These are phyloP conservation scores for Suillus placidus DNA, from an alignment of 768 basidiomycete genomes.

Conservation along the genomic window DNA sequence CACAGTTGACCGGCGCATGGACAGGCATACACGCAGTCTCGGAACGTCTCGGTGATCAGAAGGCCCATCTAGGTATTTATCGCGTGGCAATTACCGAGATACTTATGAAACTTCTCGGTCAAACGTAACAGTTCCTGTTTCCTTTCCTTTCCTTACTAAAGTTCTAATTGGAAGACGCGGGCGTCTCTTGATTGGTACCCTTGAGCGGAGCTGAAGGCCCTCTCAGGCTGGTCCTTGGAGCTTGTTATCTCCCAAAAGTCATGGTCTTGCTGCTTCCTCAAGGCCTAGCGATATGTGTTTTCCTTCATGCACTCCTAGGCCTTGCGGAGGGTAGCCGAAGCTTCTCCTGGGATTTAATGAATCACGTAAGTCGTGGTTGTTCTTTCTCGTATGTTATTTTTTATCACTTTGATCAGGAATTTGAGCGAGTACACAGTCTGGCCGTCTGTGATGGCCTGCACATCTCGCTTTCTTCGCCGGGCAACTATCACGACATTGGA, in stretches of 20 bases:
- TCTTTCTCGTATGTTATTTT: background rate
- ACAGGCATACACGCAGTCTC: background rate
- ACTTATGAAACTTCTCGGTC: conserved; percentile 8
- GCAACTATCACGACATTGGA: conserved; percentile 14
- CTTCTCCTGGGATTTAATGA: conserved; percentile 10
- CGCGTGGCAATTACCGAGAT: conserved; percentile 1
- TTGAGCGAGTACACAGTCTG: conserved; percentile 1
- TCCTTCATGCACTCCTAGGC: conserved; percentile 1
- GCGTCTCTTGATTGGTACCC: conserved; percentile 12
- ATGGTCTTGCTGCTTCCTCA: conserved; percentile 19
- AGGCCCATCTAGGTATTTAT: background rate
- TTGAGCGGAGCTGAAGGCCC: conserved; percentile 12
- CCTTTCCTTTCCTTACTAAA: conserved; percentile 9
- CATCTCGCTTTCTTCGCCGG: conserved; percentile 11
- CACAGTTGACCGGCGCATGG: background rate
- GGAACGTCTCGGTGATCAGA: conserved; percentile 4
- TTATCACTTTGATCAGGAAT: background rate
- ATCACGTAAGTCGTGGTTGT: conserved; percentile 3
- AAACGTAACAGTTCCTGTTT: background rate
- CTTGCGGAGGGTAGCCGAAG: background rate
- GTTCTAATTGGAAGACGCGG: conserved; percentile 13
- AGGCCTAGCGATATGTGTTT: conserved; percentile 6
- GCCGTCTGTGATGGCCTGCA: conserved; percentile 21
- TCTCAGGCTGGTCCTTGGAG: conserved; percentile 21
- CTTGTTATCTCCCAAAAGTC: conserved; percentile 6